A percentile compares a stretch with the other conserved stretches of the same genome.
These are phyloP conservation scores for Coniochaeta pulveracea DNA, from an alignment of 2,329 filamentous ascomycete genomes.

Conservation along the genomic window DNA sequence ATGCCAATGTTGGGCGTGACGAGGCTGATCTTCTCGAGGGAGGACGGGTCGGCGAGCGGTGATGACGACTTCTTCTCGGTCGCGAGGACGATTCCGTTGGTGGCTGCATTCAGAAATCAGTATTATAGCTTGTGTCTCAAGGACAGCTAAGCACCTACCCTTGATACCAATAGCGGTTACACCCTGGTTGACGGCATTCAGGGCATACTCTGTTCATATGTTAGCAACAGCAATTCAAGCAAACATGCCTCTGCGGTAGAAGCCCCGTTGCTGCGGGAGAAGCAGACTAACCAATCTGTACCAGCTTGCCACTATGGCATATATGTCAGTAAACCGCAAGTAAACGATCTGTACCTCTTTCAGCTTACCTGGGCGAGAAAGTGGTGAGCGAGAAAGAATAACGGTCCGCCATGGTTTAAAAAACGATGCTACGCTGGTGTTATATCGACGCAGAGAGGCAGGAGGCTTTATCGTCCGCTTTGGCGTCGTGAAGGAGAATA, in stretches of 20 bases:
- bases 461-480: no score
- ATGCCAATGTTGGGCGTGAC: slow-evolving; percentile 99
- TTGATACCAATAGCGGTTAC: slow-evolving; percentile 98
- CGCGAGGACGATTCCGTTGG: slow-evolving; percentile 95
- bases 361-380: slow-evolving; percentile 90
- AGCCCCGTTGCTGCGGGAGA: slow-evolving; percentile 5
- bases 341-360: no score
- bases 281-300: slow-evolving; percentile 66
- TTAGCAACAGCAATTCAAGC: neutral
- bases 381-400: slow-evolving; percentile 99
- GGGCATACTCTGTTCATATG: slow-evolving; percentile 73
- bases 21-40: slow-evolving; percentile 92
- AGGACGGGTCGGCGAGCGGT: slow-evolving; percentile 88
- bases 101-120: slow-evolving; percentile 48
- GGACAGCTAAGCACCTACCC: slow-evolving; percentile 42
- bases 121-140: neutral
- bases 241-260: neutral
- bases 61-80: slow-evolving; percentile 99
- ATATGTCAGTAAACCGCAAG: no score
- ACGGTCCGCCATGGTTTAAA: slow-evolving; percentile 80
- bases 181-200: slow-evolving; percentile 98
- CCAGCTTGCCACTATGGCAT: slow-evolving; percentile 80
- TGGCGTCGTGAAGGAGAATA: neutral
- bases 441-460: no score
- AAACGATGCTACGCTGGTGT: neutral